These are phyloP conservation scores for Mycena galericulata DNA, from an alignment of 768 basidiomycete genomes.

Conservation along the genomic window DNA sequence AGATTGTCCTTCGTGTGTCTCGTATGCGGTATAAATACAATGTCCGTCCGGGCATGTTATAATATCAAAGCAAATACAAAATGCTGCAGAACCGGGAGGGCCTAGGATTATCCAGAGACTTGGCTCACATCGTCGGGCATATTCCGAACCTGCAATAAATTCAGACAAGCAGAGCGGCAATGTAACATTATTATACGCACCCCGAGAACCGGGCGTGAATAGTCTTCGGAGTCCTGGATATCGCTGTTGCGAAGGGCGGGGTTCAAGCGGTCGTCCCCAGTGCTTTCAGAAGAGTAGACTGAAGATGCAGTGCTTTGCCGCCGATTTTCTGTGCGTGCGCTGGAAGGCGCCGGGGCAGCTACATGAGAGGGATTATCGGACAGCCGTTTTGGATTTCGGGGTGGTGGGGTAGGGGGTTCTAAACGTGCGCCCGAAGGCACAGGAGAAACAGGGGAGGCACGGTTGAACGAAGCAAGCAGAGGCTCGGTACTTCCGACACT, in stretches of 20 bases:
- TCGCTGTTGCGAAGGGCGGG: slow-evolving; percentile 54
- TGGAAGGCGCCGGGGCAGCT: slow-evolving; percentile 22
- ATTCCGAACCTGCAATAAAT: slow-evolving; percentile 63
- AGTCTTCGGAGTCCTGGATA: slow-evolving; percentile 65
- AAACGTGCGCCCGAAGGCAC: slow-evolving; percentile 31
- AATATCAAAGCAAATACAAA: slow-evolving; percentile 5
- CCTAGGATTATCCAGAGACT: slow-evolving; percentile 42
- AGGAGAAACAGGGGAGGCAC: slow-evolving; percentile 39
- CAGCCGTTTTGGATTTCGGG: slow-evolving; percentile 48
- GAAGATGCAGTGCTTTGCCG: slow-evolving; percentile 44
- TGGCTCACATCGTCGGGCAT: slow-evolving; percentile 58
- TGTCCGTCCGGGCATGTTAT: background rate
- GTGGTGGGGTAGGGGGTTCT: slow-evolving; percentile 45
- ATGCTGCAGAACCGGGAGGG: background rate
- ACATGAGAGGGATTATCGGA: slow-evolving; percentile 33
- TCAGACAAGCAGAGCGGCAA: background rate
- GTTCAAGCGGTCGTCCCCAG: slow-evolving; percentile 57
- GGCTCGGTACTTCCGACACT: slow-evolving; percentile 73
- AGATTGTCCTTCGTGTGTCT: slow-evolving; percentile 29
- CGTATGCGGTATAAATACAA: slow-evolving; percentile 16
- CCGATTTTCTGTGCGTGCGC: slow-evolving; percentile 33
- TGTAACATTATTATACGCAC: slow-evolving; percentile 48
- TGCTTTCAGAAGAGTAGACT: slow-evolving; percentile 48
- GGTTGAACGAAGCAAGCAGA: slow-evolving; percentile 60
- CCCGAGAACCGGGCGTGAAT: slow-evolving; percentile 66